A percentile compares a stretch with the other conserved stretches of the same genome.
Evolutionary conservation across 768 basidiomycete genomes (phyloP).

Genomic region (Holtermannia corniformis): DNA sequence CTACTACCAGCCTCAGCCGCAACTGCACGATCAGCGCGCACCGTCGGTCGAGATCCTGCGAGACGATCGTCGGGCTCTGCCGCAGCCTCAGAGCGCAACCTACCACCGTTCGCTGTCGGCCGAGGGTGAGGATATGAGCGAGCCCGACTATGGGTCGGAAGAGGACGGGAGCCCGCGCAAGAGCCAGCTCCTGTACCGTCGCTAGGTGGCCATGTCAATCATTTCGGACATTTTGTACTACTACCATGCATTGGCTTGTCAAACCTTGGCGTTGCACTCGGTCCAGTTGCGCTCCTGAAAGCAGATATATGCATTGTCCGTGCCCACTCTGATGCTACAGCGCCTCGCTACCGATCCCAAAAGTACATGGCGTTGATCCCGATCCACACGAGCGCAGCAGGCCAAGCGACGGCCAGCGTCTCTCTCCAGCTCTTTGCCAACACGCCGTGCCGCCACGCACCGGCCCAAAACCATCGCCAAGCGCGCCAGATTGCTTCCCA

Average conservation of each 20-base stretch:
- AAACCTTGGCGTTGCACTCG: no score
- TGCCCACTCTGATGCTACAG: no score
- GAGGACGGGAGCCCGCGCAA: background rate
- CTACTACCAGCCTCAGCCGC: background rate
- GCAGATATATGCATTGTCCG: no score
- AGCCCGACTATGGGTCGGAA: constrained; percentile 12
- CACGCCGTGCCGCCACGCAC: constrained; percentile 26
- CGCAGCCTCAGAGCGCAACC: constrained; percentile 16
- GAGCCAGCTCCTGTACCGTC: background rate
- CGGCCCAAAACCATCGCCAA: constrained; percentile 25
- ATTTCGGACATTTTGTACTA: no score
- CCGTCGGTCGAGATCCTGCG: constrained; percentile 13
- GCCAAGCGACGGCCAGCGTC: constrained; percentile 31
- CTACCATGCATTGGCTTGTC: no score
- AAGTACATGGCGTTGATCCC: constrained; percentile 36
- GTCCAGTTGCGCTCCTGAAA: no score
- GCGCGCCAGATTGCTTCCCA: constrained; percentile 14
- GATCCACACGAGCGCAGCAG: constrained; percentile 32
- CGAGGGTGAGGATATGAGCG: constrained; percentile 16
- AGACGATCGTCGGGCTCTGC: constrained; percentile 5
- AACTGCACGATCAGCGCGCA: background rate
- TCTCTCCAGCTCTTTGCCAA: constrained; percentile 28
- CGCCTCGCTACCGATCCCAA: background rate
- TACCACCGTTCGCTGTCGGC: constrained; percentile 21
- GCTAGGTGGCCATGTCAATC: no score